phyloP scores from a whole-genome alignment of 805 yeast genomes.

The Pichia exigua region DNA sequence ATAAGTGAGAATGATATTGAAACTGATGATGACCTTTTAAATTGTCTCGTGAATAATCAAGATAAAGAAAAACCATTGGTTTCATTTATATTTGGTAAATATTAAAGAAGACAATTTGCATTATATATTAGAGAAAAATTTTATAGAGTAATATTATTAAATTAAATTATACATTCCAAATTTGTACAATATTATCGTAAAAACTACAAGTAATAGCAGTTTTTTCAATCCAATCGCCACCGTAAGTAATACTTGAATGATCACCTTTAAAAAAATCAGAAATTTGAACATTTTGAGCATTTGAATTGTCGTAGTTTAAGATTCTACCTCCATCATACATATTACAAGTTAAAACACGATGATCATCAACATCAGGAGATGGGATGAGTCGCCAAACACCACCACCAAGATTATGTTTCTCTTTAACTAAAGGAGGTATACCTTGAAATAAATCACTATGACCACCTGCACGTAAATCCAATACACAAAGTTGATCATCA shows the following conservation, averaged over 20 bases:
- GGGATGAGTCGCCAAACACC: constrained; percentile 94
- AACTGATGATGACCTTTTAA: constrained; percentile 29
- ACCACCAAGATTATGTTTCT: constrained; percentile 60
- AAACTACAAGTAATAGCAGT: constrained; percentile 78
- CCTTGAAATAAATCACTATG: constrained; percentile 27
- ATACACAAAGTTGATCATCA: constrained; percentile 66
- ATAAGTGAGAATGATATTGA: constrained; percentile 4
- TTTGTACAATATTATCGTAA: constrained; percentile 75
- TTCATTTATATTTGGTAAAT: constrained; percentile 35
- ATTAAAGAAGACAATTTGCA: neutral
- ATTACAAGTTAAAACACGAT: constrained; percentile 68
- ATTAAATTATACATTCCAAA: constrained; percentile 42
- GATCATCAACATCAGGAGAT: constrained; percentile 33
- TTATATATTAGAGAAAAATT: neutral
- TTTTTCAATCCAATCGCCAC: constrained; percentile 76
- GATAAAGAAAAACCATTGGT: constrained; percentile 23
- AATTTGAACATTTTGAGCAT: constrained; percentile 23
- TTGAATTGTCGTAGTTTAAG: constrained; percentile 30
- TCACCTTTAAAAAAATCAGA: constrained; percentile 48
- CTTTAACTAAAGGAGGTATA: constrained; percentile 40
- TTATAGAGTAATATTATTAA: neutral
- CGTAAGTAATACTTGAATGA: constrained; percentile 91
- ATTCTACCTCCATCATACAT: constrained; percentile 94
- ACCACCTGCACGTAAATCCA: constrained; percentile 57
- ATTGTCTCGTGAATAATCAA: constrained; percentile 21